Conservation (phyloP, 2,329 filamentous ascomycete genomes). For the Botryosphaeria dothidea region DNA sequence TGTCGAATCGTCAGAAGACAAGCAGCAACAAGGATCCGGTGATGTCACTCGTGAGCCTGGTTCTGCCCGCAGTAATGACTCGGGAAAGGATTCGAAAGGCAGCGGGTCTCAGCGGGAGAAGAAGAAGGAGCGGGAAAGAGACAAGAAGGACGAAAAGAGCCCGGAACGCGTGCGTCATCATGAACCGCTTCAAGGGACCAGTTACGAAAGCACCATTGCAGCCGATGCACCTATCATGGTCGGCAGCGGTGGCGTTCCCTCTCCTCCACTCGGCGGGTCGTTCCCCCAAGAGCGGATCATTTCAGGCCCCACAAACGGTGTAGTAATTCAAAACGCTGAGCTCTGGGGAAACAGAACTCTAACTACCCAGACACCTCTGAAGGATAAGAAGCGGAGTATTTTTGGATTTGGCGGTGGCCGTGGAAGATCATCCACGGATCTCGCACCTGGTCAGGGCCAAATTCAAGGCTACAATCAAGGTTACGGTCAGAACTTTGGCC, state of each 20-base stretch:
- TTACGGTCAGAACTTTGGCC: not conserved
- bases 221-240: slow-evolving; percentile 59
- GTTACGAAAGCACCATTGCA: slow-evolving; percentile 59
- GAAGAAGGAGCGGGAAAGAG: not conserved
- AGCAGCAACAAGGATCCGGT: slow-evolving; percentile 28
- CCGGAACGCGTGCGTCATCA: not conserved
- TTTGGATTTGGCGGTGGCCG: slow-evolving; percentile 56
- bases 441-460: slow-evolving; percentile 41
- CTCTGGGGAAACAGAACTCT: slow-evolving; percentile 78
- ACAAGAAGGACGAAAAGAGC: slow-evolving; percentile 1
- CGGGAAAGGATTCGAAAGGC: slow-evolving; percentile 42
- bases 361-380: slow-evolving; percentile 59
- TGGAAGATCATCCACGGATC: slow-evolving; percentile 70
- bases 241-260: slow-evolving; percentile 32
- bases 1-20: slow-evolving; percentile 71
- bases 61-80: slow-evolving; percentile 23
- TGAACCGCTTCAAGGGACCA: slow-evolving; percentile 47
- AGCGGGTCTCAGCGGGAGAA: slow-evolving; percentile 23
- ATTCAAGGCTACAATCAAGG: not conserved
- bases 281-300: slow-evolving; percentile 58
- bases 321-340: slow-evolving; percentile 79
- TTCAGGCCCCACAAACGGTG: slow-evolving; percentile 80
- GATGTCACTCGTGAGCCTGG: slow-evolving; percentile 45
- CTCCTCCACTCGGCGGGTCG: slow-evolving; percentile 34
- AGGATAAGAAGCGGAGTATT: slow-evolving; percentile 77